These are phyloP conservation scores for Globisporangium megalacanthum DNA, from an alignment of 352 stramenopile genomes.

Conservation along the genomic window DNA sequence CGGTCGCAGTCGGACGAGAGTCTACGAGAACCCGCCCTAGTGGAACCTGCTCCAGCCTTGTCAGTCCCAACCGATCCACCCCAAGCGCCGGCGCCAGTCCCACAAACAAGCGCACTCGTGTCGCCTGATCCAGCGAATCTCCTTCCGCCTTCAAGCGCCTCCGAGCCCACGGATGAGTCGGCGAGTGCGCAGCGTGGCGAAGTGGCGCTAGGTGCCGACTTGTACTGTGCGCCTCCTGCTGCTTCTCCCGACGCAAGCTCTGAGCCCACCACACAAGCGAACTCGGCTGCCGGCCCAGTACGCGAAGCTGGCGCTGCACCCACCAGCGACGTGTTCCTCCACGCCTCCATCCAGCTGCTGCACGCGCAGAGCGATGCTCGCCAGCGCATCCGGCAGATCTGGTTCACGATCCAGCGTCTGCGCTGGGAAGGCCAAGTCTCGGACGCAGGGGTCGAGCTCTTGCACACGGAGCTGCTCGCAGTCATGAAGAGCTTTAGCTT, in stretches of 20 bases:
- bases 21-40: background rate
- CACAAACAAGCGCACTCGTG: no score
- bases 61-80: background rate
- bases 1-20: constrained; percentile 27
- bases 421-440: constrained; percentile 34
- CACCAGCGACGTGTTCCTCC: constrained; percentile 34
- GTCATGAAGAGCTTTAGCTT: constrained; percentile 41
- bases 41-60: constrained; percentile 9
- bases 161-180: background rate
- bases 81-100: background rate
- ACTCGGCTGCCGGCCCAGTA: background rate
- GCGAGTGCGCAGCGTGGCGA: background rate
- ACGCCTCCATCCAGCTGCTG: constrained; percentile 57
- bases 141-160: background rate
- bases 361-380: constrained; percentile 57
- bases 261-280: background rate
- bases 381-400: constrained; percentile 55
- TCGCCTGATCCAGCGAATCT: background rate
- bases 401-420: constrained; percentile 52
- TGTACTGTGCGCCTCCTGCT: background rate
- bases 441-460: constrained; percentile 24
- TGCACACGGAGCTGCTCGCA: constrained; percentile 31
- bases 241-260: background rate
- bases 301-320: background rate
- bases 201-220: background rate